phyloP scores from a whole-genome alignment of 2,329 filamentous ascomycete species.

The Mollisia scopiformis region DNA sequence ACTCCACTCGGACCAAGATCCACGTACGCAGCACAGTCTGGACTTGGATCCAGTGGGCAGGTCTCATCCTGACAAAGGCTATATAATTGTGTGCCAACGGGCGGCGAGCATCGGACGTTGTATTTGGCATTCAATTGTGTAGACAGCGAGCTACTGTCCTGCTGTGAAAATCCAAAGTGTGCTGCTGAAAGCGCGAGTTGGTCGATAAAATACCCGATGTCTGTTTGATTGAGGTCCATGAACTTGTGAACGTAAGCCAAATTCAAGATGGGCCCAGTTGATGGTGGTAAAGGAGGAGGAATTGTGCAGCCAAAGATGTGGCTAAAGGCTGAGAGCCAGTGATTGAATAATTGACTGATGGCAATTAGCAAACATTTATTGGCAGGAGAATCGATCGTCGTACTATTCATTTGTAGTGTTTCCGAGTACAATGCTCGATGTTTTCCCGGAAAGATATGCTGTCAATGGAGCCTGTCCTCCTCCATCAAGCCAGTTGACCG shows the following conservation, averaged over 20 bases:
- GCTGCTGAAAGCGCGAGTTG: constrained; percentile 32
- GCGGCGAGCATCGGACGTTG: constrained; percentile 35
- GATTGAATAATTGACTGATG: constrained; percentile 34
- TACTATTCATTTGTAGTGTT: constrained; percentile 37
- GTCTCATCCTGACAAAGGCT: constrained; percentile 34
- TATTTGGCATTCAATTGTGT: constrained; percentile 34
- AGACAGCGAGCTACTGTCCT: constrained; percentile 30
- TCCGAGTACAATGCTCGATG: constrained; percentile 23
- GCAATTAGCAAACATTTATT: background rate
- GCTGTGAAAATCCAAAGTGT: constrained; percentile 35
- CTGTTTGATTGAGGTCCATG: constrained; percentile 36
- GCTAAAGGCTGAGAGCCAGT: constrained; percentile 37
- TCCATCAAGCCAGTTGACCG: constrained; percentile 38
- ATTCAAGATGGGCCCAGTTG: constrained; percentile 21
- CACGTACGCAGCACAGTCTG: constrained; percentile 34
- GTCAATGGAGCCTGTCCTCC: constrained; percentile 32
- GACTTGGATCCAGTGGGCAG: constrained; percentile 34
- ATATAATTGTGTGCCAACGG: constrained; percentile 28
- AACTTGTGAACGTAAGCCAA: constrained; percentile 39
- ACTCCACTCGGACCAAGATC: constrained; percentile 28
- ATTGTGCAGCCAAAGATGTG: constrained; percentile 33
- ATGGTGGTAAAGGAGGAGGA: constrained; percentile 22
- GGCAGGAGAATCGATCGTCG: background rate
- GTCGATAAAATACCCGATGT: constrained; percentile 38
- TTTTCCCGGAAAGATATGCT: constrained; percentile 31